Evolutionary conservation across 805 yeast species (phyloP).

Genomic region (Saturnispora kantuleensis): DNA sequence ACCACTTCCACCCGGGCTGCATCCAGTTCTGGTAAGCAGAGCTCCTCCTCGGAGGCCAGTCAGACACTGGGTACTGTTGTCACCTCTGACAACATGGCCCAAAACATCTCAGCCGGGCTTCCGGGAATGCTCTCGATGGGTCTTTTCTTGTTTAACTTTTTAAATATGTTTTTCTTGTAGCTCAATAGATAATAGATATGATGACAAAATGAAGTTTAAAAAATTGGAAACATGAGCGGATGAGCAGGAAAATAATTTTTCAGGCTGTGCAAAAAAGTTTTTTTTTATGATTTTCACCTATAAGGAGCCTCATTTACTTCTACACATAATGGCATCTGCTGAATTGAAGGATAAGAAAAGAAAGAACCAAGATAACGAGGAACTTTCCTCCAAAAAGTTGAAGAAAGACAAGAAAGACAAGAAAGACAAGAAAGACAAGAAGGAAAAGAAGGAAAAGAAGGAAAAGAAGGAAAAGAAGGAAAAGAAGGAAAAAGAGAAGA

Average conservation of each 20-base stretch:
- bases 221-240: no score
- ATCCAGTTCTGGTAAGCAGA: neutral
- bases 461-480: conserved; percentile 26
- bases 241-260: no score
- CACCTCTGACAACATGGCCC: neutral
- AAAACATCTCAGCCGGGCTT: neutral
- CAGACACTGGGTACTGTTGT: neutral
- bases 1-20: neutral
- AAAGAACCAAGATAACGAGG: conserved; percentile 20
- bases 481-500: conserved; percentile 21
- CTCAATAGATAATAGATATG: no score
- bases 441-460: conserved; percentile 31
- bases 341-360: conserved; percentile 23
- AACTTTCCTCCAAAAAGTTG: conserved; percentile 12
- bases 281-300: neutral
- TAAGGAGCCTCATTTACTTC: neutral
- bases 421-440: conserved; percentile 31
- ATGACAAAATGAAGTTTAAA: no score
- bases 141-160: neutral
- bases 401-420: conserved; percentile 26
- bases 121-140: neutral
- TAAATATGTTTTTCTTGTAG: no score
- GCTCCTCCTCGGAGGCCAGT: neutral
- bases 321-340: conserved; percentile 17
- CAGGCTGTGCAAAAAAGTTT: neutral